Base-by-base conservation (phyloP, 2,329 filamentous ascomycete species). In the Neonectria faginata region DNA sequence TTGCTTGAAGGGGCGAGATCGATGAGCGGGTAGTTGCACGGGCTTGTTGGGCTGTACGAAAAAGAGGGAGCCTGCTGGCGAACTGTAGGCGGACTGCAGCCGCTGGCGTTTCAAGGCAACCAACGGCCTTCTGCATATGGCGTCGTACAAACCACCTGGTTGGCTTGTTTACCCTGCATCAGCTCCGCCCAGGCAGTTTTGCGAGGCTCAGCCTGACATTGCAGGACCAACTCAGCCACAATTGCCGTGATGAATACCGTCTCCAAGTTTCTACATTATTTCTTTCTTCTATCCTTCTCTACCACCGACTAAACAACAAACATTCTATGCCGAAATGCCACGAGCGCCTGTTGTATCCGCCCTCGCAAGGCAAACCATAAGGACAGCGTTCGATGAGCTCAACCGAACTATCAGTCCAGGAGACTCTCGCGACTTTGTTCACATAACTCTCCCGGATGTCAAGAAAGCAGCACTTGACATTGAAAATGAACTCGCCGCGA, bases 401-500 rank as follows among this genome's bases (percentile, higher is more conserved):
- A 50, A 69, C 9, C 54, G 44, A 0, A 64, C 57, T 2, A 66
- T 70, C 11, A 54, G 8, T 7, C 36, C 53, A 0, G 62, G 42
- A n/a, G 67, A 70, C n/a, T 64, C 60, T 18, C 47, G 10, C 1
- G 14, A 58, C 0, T 64, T 70, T 9, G 11, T 44, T 1, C 50
- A 47, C 0, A 67, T 54, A 8, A 52, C 52, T 0, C 25, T 69
- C 5, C 58, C 51, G 8, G 36, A 59, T 6, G 67, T 70, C 2
- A 33, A 27, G 6, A 70, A 61, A 8, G 79, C 79, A 6, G 79
- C 78, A 0, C 61, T 75, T 0, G 68, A 76, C 0, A 78, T 85
- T 4, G 81, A 86, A 59, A 69, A 70, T 1, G 73, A 79, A 25
- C 77, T 85, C 2, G 77, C 75, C 0, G 75, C 79, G 0, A 66